Evolutionary conservation across 805 yeast genomes (phyloP).

Genomic region (Cyberlindnera bimundalis): DNA sequence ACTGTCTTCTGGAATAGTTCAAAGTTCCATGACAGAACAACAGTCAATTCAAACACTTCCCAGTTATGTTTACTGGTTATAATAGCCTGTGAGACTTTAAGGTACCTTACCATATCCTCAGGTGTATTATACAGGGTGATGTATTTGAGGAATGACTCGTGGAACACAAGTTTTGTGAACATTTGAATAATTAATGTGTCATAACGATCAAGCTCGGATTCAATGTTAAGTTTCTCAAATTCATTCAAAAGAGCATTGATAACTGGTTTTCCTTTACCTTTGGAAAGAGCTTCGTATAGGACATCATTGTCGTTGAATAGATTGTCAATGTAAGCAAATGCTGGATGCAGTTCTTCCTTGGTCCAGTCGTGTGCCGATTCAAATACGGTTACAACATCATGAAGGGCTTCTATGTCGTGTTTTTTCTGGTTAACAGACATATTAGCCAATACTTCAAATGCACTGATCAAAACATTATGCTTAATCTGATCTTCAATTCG

Average conservation of each 20-base stretch:
- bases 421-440: constrained; percentile 11
- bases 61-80: constrained; percentile 36
- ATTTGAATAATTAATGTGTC: constrained; percentile 27
- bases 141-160: constrained; percentile 35
- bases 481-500: background rate
- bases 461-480: constrained; percentile 3
- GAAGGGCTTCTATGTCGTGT: constrained; percentile 7
- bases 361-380: constrained; percentile 1
- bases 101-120: constrained; percentile 17
- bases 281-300: constrained; percentile 19
- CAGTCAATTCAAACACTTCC: constrained; percentile 36
- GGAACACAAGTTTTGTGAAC: constrained; percentile 29
- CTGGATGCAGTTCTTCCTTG: constrained; percentile 8
- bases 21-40: constrained; percentile 37
- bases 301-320: constrained; percentile 18
- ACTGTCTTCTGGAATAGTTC: constrained; percentile 29
- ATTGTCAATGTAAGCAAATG: constrained; percentile 15
- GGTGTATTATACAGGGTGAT: constrained; percentile 19
- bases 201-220: constrained; percentile 15
- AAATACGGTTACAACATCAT: constrained; percentile 12
- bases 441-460: constrained; percentile 21
- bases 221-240: constrained; percentile 20
- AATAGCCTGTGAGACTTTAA: constrained; percentile 31
- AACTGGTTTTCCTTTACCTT: constrained; percentile 21
- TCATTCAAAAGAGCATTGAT: constrained; percentile 10